Base-by-base conservation (phyloP, 2,329 filamentous ascomycete species). In the Sclerotinia spermophila region DNA sequence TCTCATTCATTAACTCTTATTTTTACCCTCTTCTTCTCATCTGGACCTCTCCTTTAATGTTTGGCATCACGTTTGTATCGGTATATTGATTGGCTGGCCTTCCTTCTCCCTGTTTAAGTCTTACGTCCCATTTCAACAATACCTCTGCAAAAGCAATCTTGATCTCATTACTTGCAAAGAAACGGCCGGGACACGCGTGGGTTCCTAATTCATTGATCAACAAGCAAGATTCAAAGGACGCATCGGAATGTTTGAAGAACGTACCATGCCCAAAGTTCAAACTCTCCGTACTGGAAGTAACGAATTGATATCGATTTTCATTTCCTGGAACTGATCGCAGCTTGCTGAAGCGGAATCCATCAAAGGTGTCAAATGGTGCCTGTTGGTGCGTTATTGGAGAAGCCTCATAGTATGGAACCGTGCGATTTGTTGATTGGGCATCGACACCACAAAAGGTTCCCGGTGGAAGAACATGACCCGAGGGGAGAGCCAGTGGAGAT, bases 41-140 rank as follows among this genome's bases (percentile, higher is more conserved):
- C 53, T 67, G 64, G 5, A 67, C 38, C 38, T 67, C 64, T 30
- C 64, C 64, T 56, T 56, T 68, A 30, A 68, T 68, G 11, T 68
- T 60, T 8, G 66, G 55, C 66, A 68, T 68, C 27, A 68, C 40
- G 21, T 59, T 60, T 35, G 56, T 60, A 7, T 68, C 53, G 4
- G 35, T 67, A 6, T 27, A 68, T 24, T 42, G 19, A 33, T 0
- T 73, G 82, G 97, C 13, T 86, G 86, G 62, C 94, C 90, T 74
- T 60, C 27, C 51, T 30, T 71, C 58, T 90, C 94, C 72, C 96
- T 92, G 74, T 85, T 97, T 67, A 5, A 74, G n/a, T 45, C 65
- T 67, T 27, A 71, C 44, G 68, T 81, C 79, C 68, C 79, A 81
- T 70, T 78, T 77, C 68, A 79, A 59, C 33, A 81, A 48, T 1